Base-by-base conservation (phyloP, 805 yeast genomes). In the Tetrapisispora pingtungensis region DNA sequence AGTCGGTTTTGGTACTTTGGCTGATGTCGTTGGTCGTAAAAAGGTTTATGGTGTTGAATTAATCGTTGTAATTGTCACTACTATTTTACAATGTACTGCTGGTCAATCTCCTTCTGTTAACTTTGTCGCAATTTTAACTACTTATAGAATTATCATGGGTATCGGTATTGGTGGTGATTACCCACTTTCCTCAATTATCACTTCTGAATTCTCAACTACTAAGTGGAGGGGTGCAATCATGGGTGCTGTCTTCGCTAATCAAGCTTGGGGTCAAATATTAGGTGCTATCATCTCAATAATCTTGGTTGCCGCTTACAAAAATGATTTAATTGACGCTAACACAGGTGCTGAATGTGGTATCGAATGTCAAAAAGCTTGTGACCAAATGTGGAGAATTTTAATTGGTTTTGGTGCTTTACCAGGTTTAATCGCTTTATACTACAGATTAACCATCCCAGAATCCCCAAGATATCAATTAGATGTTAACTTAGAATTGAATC, bases 211-310 rank as follows among this genome's bases (percentile, higher is more conserved):
- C 60, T 76, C 96, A 26, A 85, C 96, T 48, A 87, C 96, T 52
- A 86, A 84, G 67, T 87, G 95, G 95, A 84, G 96, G 80, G 96
- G 96, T 76, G 95, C 96, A 53, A 86, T 86, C 57, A 87, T 87
- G 95, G 88, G 85, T 61, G 95, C 96, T 27, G 96, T 87, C 45
- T 89, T 89, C 67, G 90, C 96, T 46, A 87, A 87, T 73, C 97
- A 89, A 71, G 97, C 96, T 68, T 78, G 93, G 80, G 97, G 97
- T 66, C 96, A 89, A 72, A 75, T 88, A 49, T 59, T 80, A 18
- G 95, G 87, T 49, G 95, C 90, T 77, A 72, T 87, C 53, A 84
- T 87, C 56, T 84, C 95, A 45, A 69, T 87, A 48, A 61, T 84
- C 46, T 73, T 78, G 59, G 83, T 85, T 53, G 84, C 81, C 45